These are phyloP conservation scores for Melastoma malabathricum DNA, from an alignment of 345 rosid genomes.

Conservation along the genomic window DNA sequence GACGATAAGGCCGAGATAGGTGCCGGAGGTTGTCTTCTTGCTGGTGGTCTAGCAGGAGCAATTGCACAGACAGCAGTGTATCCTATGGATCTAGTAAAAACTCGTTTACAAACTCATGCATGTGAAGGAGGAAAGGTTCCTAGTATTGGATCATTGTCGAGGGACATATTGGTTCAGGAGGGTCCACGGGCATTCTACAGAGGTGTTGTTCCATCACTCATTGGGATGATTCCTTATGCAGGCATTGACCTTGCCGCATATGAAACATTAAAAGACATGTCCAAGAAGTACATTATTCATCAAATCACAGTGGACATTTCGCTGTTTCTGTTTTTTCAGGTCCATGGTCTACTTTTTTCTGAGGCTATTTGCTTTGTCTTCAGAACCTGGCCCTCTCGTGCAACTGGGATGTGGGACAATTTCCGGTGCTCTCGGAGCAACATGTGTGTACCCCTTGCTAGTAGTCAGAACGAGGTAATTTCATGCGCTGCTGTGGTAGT, in stretches of 20 bases:
- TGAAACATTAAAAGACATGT: constrained; percentile 74
- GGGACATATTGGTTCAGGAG: constrained; percentile 65
- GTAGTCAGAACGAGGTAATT: constrained; percentile 82
- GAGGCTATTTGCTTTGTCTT: background rate
- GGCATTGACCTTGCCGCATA: constrained; percentile 94
- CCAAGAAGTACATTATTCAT: constrained; percentile 53
- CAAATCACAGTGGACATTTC: background rate
- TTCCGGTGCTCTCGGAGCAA: constrained; percentile 87
- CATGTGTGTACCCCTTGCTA: constrained; percentile 91
- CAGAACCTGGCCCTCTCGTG: constrained; percentile 79
- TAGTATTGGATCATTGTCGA: constrained; percentile 36
- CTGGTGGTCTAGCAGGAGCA: constrained; percentile 94
- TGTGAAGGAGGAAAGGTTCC: constrained; percentile 58
- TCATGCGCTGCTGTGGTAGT: background rate
- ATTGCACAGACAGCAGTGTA: constrained; percentile 79
- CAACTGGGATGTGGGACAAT: constrained; percentile 83
- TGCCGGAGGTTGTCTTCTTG: constrained; percentile 46
- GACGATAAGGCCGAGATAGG: constrained; percentile 47
- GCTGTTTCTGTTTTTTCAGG: background rate
- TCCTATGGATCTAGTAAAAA: constrained; percentile 89
- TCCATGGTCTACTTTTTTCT: background rate
- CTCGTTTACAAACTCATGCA: constrained; percentile 65
- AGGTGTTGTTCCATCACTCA: constrained; percentile 77
- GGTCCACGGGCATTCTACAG: constrained; percentile 82
- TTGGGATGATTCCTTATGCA: constrained; percentile 88